These are phyloP conservation scores for Paraphysoderma sedebokerense DNA, from an alignment of 371 early-diverging fungal genomes.

Conservation along the genomic window DNA sequence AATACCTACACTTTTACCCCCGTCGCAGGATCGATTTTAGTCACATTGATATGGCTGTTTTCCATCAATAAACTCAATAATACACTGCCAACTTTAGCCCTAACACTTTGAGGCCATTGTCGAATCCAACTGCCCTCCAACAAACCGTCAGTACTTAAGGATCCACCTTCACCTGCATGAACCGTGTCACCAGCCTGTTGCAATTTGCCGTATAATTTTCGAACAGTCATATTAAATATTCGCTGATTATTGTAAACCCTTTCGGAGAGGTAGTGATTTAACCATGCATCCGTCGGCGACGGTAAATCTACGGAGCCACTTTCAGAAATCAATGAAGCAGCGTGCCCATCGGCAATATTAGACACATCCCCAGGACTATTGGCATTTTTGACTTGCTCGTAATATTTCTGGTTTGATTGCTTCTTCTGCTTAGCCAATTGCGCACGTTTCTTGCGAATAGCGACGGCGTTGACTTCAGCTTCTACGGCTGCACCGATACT, in stretches of 20 bases:
- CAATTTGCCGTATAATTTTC: conserved; percentile 42
- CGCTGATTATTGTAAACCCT: conserved; percentile 13
- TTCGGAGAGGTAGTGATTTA: background rate
- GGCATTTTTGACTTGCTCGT: too few species aligned
- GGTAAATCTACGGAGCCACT: too few species aligned
- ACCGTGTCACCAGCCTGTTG: conserved; percentile 17
- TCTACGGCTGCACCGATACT: conserved; percentile 65
- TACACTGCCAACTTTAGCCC: conserved; percentile 45
- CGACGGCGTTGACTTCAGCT: conserved; percentile 62
- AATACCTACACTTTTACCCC: conserved; percentile 21
- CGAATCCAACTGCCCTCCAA: conserved; percentile 35
- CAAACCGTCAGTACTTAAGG: background rate
- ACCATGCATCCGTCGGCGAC: too few species aligned
- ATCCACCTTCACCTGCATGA: background rate
- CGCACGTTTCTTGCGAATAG: conserved; percentile 46
- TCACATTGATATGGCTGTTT: conserved; percentile 48
- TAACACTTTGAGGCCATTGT: conserved; percentile 40
- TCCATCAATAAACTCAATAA: conserved; percentile 54
- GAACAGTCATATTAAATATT: conserved; percentile 59
- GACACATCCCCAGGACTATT: too few species aligned
- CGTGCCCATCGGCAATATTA: background rate
- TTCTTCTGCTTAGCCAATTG: too few species aligned
- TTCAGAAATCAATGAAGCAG: background rate
- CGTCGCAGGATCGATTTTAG: conserved; percentile 33
- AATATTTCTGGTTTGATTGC: background rate